Conservation (phyloP, 495 filamentous ascomycete species). For the Collariella sp. region DNA sequence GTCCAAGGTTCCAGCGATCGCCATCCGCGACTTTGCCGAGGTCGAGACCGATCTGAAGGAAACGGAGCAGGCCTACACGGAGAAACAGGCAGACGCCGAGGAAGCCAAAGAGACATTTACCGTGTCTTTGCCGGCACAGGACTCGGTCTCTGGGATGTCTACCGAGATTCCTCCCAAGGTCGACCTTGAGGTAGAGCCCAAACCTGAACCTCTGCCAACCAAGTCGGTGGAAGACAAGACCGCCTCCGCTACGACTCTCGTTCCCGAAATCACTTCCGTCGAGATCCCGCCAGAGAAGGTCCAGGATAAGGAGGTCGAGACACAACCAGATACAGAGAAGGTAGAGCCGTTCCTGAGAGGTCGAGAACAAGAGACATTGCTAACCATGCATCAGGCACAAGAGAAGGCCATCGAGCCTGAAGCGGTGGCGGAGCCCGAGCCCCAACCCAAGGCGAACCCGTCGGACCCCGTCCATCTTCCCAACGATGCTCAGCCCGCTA, state of each 20-base stretch:
- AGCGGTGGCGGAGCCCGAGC: constrained; percentile 11
- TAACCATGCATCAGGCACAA: constrained; percentile 12
- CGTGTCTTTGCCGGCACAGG: background rate
- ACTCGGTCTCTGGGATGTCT: background rate
- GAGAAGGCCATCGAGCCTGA: constrained; percentile 6
- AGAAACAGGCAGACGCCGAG: background rate
- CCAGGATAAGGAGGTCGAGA: constrained; percentile 6
- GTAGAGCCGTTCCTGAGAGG: constrained; percentile 15
- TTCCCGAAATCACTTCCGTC: background rate
- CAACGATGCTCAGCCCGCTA: constrained; percentile 22
- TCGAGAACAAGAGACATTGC: constrained; percentile 12
- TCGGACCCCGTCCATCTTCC: constrained; percentile 10
- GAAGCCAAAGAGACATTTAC: background rate
- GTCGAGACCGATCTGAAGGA: background rate
- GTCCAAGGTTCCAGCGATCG: background rate
- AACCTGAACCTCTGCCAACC: constrained; percentile 11
- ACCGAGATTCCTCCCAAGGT: background rate
- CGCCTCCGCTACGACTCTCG: background rate
- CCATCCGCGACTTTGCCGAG: constrained; percentile 12
- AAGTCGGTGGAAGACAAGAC: background rate
- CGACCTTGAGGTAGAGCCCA: constrained; percentile 2
- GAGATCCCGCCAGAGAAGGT: background rate
- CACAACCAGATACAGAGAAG: constrained; percentile 21
- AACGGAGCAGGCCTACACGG: background rate
- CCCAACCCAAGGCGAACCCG: constrained; percentile 7